These are phyloP conservation scores for Theobroma cacao DNA, from an alignment of 345 rosid species.

Conservation along the genomic window DNA sequence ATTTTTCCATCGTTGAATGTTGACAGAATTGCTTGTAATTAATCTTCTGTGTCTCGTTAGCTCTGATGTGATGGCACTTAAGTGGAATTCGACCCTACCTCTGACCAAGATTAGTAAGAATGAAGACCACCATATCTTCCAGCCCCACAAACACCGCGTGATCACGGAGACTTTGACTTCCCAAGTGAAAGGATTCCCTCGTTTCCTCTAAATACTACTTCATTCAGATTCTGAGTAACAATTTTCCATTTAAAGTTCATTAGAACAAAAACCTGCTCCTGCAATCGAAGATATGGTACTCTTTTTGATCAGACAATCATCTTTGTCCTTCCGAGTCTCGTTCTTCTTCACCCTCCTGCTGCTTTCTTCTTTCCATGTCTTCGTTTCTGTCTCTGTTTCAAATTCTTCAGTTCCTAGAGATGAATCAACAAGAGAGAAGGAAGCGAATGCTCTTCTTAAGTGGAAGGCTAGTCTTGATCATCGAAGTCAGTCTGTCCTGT, in stretches of 20 bases:
- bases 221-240: background rate
- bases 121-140: no score
- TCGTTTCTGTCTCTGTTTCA: background rate
- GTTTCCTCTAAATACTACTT: no score
- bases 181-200: no score
- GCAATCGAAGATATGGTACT: background rate
- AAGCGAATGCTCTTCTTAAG: background rate
- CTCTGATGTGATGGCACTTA: no score
- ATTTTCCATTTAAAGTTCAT: background rate
- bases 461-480: constrained; percentile 3
- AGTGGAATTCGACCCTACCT: no score
- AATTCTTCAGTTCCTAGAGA: background rate
- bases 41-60: no score
- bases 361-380: background rate
- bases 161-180: no score
- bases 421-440: background rate
- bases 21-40: background rate
- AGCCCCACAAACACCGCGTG: background rate
- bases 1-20: background rate
- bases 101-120: no score
- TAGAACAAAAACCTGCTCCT: background rate
- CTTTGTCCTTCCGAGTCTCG: background rate
- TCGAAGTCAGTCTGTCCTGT: background rate
- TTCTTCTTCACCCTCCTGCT: background rate
- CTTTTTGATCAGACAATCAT: background rate